Evolutionary conservation across 2,329 filamentous ascomycete species (phyloP).

Genomic region (Tolypocladium ophioglossoides): DNA sequence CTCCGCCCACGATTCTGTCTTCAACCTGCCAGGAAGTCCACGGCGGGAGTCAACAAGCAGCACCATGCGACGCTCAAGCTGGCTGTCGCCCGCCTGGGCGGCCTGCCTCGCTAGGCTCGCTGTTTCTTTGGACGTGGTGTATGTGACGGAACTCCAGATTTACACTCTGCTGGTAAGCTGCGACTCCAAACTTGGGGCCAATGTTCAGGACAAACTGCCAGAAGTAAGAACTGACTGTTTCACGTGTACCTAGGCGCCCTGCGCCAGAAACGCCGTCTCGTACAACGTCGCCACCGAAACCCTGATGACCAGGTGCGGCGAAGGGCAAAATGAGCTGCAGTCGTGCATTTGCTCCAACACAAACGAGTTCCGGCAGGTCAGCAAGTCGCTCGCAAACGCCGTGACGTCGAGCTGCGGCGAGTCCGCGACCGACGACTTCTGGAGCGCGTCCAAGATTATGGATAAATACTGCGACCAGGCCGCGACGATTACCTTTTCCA

Average conservation of each 20-base stretch:
- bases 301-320: conserved; percentile 26
- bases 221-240: background rate
- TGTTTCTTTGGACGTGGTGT: conserved; percentile 20
- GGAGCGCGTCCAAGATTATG: conserved; percentile 34
- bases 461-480: conserved; percentile 38
- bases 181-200: background rate
- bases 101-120: background rate
- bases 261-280: conserved; percentile 34
- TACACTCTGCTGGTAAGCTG: conserved; percentile 27
- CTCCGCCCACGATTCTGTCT: background rate
- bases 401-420: conserved; percentile 32
- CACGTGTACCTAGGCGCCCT: conserved; percentile 31
- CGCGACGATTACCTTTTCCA: conserved; percentile 25
- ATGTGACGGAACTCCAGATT: conserved; percentile 33
- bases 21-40: background rate
- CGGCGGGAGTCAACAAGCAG: background rate
- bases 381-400: conserved; percentile 25
- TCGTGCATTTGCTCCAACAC: conserved; percentile 42
- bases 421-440: conserved; percentile 35
- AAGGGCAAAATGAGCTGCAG: conserved; percentile 33
- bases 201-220: background rate
- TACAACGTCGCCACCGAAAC: conserved; percentile 33
- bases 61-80: background rate
- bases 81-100: background rate
- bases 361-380: conserved; percentile 27